A percentile compares a stretch with the other conserved stretches of the same genome.
Evolutionary conservation across 169 alveolate species (phyloP).

Genomic region (Miamiensis avidus): DNA sequence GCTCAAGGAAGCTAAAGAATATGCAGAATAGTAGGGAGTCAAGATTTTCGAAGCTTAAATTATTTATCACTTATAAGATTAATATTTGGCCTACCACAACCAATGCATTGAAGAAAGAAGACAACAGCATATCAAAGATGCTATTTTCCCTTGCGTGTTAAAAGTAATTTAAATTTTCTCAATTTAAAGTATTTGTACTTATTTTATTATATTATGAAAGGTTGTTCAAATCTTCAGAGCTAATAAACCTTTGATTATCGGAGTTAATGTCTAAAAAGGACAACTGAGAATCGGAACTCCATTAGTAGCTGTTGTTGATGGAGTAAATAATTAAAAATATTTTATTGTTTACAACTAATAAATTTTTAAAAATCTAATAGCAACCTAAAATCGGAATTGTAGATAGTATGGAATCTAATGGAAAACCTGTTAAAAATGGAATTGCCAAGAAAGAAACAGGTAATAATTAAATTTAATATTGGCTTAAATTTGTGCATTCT

Average conservation of each 20-base stretch:
- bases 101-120: conserved; percentile 89
- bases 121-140: conserved; percentile 83
- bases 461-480: conserved; percentile 12
- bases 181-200: too few relatives aligned
- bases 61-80: conserved; percentile 98
- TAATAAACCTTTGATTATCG: conserved; percentile 97
- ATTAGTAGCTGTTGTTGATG: neutral
- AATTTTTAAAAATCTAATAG: conserved; percentile 19
- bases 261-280: conserved; percentile 95
- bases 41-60: conserved; percentile 97
- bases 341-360: too few relatives aligned
- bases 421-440: conserved; percentile 85
- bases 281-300: conserved; percentile 95
- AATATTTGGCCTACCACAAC: conserved; percentile 92
- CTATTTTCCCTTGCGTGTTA: conserved; percentile 44
- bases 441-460: conserved; percentile 92
- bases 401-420: conserved; percentile 93
- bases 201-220: conserved; percentile 62
- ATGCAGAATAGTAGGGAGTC: conserved; percentile 96
- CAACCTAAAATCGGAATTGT: conserved; percentile 94
- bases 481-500: too few relatives aligned
- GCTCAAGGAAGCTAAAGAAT: conserved; percentile 95
- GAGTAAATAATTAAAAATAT: neutral
- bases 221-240: conserved; percentile 94
- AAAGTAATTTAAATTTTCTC: conserved; percentile 8